phyloP scores from a whole-genome alignment of 2,329 filamentous ascomycete species.

The Cladosporium sp. region DNA sequence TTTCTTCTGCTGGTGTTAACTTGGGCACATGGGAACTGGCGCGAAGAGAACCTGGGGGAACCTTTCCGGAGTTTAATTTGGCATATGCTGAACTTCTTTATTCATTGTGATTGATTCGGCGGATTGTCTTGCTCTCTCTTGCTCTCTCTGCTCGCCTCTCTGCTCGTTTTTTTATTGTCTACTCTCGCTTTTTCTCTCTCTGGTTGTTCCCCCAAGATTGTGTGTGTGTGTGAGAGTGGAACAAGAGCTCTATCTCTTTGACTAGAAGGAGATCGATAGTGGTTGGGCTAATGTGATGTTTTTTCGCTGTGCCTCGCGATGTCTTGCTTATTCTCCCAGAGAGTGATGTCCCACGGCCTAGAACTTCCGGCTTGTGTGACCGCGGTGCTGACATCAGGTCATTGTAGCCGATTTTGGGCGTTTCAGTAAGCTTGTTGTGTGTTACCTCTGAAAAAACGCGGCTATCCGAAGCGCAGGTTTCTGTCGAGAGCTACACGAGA shows the following conservation, averaged over 20 bases:
- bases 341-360: background rate
- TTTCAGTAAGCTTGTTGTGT: background rate
- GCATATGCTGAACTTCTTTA: constrained; percentile 8
- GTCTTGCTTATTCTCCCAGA: background rate
- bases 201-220: background rate
- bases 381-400: background rate
- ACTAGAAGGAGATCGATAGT: background rate
- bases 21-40: constrained; percentile 4
- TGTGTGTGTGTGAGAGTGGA: background rate
- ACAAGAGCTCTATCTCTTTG: background rate
- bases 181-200: background rate
- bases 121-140: background rate
- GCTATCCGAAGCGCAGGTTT: background rate
- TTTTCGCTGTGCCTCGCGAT: background rate
- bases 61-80: constrained; percentile 2
- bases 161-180: background rate
- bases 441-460: background rate
- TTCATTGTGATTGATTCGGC: background rate
- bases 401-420: background rate
- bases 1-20: constrained; percentile 3
- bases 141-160: background rate
- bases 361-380: background rate
- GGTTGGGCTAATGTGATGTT: background rate
- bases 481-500: background rate
- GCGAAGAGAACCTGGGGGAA: background rate